Percentiles rank a stretch among this genome's conserved stretches.
phyloP scores from a whole-genome alignment of 2,329 filamentous ascomycete species.

The Calcarisporium arbuscula region DNA sequence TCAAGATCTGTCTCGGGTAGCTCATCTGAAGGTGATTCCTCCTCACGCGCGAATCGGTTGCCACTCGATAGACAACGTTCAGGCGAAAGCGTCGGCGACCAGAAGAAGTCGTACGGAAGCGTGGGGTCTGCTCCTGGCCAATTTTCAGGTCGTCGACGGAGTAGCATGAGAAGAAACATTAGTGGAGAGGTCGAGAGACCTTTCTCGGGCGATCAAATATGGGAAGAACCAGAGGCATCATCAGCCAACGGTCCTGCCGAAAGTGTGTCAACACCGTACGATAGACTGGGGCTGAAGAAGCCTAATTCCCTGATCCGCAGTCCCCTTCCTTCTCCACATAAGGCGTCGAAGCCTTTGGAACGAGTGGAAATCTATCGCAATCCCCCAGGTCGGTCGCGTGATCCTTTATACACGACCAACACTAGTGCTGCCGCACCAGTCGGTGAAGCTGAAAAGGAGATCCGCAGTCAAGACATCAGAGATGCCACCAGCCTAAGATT shows the following conservation, averaged over 20 bases:
- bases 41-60: slow-evolving; percentile 23
- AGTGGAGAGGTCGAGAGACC: slow-evolving; percentile 61
- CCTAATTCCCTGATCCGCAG: slow-evolving; percentile 22
- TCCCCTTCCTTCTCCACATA: no score
- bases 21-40: slow-evolving; percentile 42
- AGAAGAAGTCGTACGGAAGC: slow-evolving; percentile 35
- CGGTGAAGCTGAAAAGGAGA: slow-evolving; percentile 49
- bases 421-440: slow-evolving; percentile 25
- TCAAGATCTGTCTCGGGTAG: slow-evolving; percentile 45
- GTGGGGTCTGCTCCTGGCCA: slow-evolving; percentile 31
- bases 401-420: slow-evolving; percentile 74
- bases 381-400: slow-evolving; percentile 73
- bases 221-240: slow-evolving; percentile 69
- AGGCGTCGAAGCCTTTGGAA: slow-evolving; percentile 34
- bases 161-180: slow-evolving; percentile 62
- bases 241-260: slow-evolving; percentile 6
- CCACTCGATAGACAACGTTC: slow-evolving; percentile 17
- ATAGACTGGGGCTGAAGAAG: slow-evolving; percentile 27
- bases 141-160: slow-evolving; percentile 46
- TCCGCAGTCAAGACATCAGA: slow-evolving; percentile 80
- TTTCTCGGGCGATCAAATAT: slow-evolving; percentile 76
- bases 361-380: slow-evolving; percentile 77
- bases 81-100: slow-evolving; percentile 14
- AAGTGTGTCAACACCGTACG: slow-evolving; percentile 9
- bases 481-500: slow-evolving; percentile 84